phyloP scores from a whole-genome alignment of 2,329 filamentous ascomycete species.

The Zarea fungicola region DNA sequence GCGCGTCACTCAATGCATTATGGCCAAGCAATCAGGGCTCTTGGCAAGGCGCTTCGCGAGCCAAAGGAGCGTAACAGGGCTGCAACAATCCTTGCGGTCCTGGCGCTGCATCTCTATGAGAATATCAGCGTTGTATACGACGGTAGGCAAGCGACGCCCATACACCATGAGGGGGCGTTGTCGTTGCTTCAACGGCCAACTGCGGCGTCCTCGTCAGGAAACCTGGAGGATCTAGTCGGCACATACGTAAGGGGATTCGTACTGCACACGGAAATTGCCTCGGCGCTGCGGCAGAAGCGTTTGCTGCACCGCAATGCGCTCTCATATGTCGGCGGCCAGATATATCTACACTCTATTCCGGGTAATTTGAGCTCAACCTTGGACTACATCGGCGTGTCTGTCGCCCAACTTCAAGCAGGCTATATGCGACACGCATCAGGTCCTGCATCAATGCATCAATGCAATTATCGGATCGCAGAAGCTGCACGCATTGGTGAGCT shows the following conservation, averaged over 20 bases:
- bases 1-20: no score
- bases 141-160: neutral
- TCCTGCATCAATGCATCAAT: neutral
- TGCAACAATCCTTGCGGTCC: neutral
- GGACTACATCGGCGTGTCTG: neutral
- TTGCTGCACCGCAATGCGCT: no score
- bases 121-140: neutral
- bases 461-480: neutral
- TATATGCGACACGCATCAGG: no score
- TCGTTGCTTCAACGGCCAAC: neutral
- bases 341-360: neutral
- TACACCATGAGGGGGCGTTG: neutral
- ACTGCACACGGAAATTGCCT: conserved; percentile 1
- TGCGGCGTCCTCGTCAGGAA: neutral
- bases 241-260: neutral
- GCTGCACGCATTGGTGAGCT: neutral
- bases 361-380: neutral
- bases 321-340: no score
- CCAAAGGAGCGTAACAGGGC: neutral
- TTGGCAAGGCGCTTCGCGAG: neutral
- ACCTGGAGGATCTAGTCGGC: neutral
- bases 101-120: neutral
- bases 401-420: neutral
- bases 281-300: neutral
- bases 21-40: neutral